Base-by-base conservation (phyloP, 257 asterid genomes). In the Ocimum tenuiflorum region DNA sequence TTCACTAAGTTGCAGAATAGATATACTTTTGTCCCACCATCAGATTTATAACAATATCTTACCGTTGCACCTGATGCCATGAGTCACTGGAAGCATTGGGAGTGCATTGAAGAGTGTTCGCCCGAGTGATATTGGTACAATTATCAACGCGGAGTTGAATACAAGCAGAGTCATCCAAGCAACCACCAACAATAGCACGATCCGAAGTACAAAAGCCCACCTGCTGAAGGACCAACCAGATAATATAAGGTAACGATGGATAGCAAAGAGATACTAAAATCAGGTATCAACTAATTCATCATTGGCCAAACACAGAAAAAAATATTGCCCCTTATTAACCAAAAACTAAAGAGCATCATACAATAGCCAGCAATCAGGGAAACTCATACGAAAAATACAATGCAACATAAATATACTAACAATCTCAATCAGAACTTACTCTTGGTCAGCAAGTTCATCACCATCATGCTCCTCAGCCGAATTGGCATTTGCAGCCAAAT, bases 31-130 rank as follows among this genome's bases (percentile, higher is more conserved):
- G 65, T 55, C n/a, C n/a, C 13, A 48, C 51, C 73, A 63, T 55
- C 64, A 50, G 18, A 17, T 59, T 4, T 67, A 60, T 41, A 14
- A 51, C 43, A 31, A 65, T 53, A 61, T 17, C 70, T 74, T 84
- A 90, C 99, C 97, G 54, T 92, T 92, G 87, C 97, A 92, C 75
- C 89, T 92, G 71, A 89, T 86, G 70, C 99, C 97, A 39, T 90
- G 99, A 14, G 95, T 87, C 57, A 86, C 74, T 52, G 99, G 99
- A 69, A 92, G 90, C 81, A 84, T 86, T 7, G 99, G 99, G 49
- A 92, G 85, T 53, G 80, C 80, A 81, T 80, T 83, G 80, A 86
- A 92, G 66, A 92, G 87, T 8, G 87, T 59, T 12, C 97, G 84
- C 31, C 99, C 99, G 55, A 90, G 89, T 79, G 99, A 84, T 65